Percentiles rank a stretch among this genome's conserved stretches.
Evolutionary conservation across 2,329 filamentous ascomycete species (phyloP).

Genomic region (Orbilia blumenaviensis): DNA sequence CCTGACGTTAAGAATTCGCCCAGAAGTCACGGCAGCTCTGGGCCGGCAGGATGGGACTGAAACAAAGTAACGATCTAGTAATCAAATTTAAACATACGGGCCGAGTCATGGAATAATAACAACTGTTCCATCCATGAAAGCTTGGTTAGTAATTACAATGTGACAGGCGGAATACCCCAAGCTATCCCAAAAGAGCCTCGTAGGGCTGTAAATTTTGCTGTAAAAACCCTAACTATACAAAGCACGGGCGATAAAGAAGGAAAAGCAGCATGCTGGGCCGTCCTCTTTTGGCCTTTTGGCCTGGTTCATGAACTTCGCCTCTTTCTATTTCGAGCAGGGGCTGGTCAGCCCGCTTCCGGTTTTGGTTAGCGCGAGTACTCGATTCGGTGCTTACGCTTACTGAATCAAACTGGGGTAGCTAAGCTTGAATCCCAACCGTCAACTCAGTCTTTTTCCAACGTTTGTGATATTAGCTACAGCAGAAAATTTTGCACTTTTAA

Average conservation of each 20-base stretch:
- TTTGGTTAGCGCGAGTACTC: background rate
- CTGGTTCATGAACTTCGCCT: slow-evolving; percentile 23
- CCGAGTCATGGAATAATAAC: slow-evolving; percentile 5
- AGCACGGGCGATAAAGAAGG: background rate
- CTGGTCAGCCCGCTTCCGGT: background rate
- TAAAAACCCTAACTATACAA: background rate
- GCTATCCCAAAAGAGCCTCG: slow-evolving; percentile 27
- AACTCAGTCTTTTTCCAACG: background rate
- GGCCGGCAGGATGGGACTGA: slow-evolving; percentile 8
- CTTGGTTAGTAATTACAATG: background rate
- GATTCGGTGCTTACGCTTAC: slow-evolving; percentile 36
- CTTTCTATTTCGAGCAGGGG: slow-evolving; percentile 21
- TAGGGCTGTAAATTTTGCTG: slow-evolving; percentile 18
- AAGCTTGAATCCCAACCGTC: background rate
- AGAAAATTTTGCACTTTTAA: background rate
- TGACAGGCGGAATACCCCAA: background rate
- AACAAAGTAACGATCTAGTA: slow-evolving; percentile 10
- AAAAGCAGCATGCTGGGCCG: background rate
- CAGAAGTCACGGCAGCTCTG: slow-evolving; percentile 1
- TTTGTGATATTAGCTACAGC: background rate
- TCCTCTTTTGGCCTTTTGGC: background rate
- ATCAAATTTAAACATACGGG: background rate
- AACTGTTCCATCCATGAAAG: background rate
- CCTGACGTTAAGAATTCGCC: slow-evolving; percentile 34
- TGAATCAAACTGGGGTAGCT: slow-evolving; percentile 9